Percentiles rank a stretch among this genome's conserved stretches.
These are phyloP conservation scores for Pisolithus sp. DNA, from an alignment of 768 basidiomycete species.

Conservation along the genomic window DNA sequence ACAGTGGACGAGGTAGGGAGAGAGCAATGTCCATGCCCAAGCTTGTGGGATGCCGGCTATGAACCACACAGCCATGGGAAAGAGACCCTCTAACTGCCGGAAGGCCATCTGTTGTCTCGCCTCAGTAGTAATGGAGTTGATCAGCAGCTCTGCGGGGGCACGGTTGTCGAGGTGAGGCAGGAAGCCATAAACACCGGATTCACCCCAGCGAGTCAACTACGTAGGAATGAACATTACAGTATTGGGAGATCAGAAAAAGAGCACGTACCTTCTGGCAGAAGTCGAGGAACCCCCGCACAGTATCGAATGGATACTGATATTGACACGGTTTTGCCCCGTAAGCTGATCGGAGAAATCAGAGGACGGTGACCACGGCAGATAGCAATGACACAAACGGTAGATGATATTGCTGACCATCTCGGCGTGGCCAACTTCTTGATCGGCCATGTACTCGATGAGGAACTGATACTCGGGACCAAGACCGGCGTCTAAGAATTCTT, in stretches of 20 bases:
- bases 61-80: conserved; percentile 56
- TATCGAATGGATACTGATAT: conserved; percentile 50
- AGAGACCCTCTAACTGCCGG: conserved; percentile 54
- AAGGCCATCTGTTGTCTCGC: conserved; percentile 62
- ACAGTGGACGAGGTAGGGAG: conserved; percentile 47
- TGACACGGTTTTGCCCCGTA: conserved; percentile 48
- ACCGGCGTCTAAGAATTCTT: conserved; percentile 52
- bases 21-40: conserved; percentile 57
- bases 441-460: conserved; percentile 57
- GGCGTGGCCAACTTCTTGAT: conserved; percentile 61
- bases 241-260: not conserved
- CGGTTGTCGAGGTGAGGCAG: conserved; percentile 57
- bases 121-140: conserved; percentile 56
- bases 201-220: conserved; percentile 46
- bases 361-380: not conserved
- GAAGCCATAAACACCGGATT: conserved; percentile 59
- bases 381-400: conserved; percentile 22
- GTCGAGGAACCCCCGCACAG: conserved; percentile 53
- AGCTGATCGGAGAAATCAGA: conserved; percentile 14
- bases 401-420: conserved; percentile 47
- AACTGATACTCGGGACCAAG: conserved; percentile 46
- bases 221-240: not conserved
- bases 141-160: conserved; percentile 43
- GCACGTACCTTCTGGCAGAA: conserved; percentile 45
- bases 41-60: conserved; percentile 52